Conservation (phyloP, 2,329 filamentous ascomycete genomes). For the Aureobasidium vineae region DNA sequence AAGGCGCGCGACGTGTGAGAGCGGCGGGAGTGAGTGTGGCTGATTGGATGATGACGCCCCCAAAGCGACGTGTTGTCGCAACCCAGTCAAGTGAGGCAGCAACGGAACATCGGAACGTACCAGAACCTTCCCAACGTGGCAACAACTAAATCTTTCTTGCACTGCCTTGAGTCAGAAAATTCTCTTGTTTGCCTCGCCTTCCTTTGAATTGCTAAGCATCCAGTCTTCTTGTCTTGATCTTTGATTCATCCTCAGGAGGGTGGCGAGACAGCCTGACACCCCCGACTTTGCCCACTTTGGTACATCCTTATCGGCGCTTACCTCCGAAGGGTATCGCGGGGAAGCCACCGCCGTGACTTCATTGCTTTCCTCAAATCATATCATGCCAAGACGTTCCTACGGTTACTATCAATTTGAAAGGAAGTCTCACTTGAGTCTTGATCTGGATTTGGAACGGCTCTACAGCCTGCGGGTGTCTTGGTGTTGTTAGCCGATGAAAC, state of each 20-base stretch:
- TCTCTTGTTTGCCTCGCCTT: conserved; percentile 15
- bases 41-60: conserved; percentile 19
- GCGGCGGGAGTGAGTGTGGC: conserved; percentile 25
- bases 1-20: conserved; percentile 11
- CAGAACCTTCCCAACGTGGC: conserved; percentile 25
- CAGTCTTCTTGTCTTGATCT: conserved; percentile 9
- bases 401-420: not conserved
- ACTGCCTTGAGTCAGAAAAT: not conserved
- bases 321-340: conserved; percentile 18
- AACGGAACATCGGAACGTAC: conserved; percentile 24
- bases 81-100: conserved; percentile 11
- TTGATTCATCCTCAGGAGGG: conserved; percentile 4
- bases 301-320: conserved; percentile 25
- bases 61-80: conserved; percentile 21
- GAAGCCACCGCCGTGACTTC: conserved; percentile 24
- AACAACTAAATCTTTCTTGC: not conserved
- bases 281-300: conserved; percentile 13
- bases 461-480: not conserved
- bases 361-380: not conserved
- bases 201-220: not conserved
- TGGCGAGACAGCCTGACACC: conserved; percentile 12
- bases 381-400: conserved; percentile 12
- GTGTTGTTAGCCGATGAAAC: not conserved
- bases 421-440: not conserved
- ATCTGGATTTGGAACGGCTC: not conserved